phyloP scores from a whole-genome alignment of 2,329 filamentous ascomycete species.

The Diaporthe longicolla region DNA sequence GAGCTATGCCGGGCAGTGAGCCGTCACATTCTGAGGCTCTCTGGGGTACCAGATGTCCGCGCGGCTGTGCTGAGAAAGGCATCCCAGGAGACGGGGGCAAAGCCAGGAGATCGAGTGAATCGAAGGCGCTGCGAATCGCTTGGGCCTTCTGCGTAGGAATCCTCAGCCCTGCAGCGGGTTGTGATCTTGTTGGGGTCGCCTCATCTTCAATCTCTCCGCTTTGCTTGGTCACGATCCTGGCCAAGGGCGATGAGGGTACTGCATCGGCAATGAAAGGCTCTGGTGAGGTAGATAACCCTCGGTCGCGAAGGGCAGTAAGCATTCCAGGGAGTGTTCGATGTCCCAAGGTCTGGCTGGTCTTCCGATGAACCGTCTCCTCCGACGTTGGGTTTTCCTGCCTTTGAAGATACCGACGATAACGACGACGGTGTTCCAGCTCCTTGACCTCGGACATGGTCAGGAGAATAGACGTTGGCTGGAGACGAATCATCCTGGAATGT shows the following conservation, averaged over 20 bases:
- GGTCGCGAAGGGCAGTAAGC: constrained; percentile 32
- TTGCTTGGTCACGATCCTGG: not conserved
- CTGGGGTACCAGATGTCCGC: constrained; percentile 2
- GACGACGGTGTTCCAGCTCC: constrained; percentile 54
- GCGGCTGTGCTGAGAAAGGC: constrained; percentile 30
- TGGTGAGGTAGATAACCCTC: constrained; percentile 25
- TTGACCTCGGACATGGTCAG: constrained; percentile 59
- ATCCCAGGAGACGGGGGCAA: constrained; percentile 20
- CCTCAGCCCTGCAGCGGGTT: not conserved
- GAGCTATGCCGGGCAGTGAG: not conserved
- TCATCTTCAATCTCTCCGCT: not conserved
- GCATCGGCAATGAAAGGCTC: constrained; percentile 15
- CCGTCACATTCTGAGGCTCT: constrained; percentile 13
- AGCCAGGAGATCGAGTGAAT: constrained; percentile 9
- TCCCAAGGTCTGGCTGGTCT: constrained; percentile 29
- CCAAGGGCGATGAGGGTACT: constrained; percentile 19
- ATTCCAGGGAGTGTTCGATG: constrained; percentile 8
- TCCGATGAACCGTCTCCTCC: constrained; percentile 42
- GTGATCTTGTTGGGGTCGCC: not conserved
- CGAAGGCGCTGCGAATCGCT: constrained; percentile 9
- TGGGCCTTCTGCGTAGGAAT: not conserved
- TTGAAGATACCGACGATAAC: constrained; percentile 52
- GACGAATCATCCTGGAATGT: constrained; percentile 56
- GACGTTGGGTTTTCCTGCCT: constrained; percentile 45
- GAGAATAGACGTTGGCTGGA: constrained; percentile 56